phyloP scores from a whole-genome alignment of 2,329 filamentous ascomycete genomes.

The Trichoderma arundinaceum region DNA sequence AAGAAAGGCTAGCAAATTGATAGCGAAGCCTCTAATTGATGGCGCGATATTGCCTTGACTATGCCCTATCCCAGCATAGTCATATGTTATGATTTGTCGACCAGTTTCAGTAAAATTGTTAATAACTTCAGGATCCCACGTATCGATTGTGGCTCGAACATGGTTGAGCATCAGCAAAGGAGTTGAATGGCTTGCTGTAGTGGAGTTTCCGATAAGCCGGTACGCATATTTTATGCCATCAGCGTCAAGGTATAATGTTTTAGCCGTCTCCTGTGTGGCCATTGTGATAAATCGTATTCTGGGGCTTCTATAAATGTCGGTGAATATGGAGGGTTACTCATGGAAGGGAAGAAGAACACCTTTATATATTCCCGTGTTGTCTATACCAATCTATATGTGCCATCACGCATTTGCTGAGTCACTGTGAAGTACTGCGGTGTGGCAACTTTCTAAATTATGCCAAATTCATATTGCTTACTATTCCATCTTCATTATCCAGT shows the following conservation, averaged over 20 bases:
- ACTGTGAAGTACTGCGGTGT: too few relatives aligned
- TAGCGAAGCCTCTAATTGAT: conserved; percentile 7
- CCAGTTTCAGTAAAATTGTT: conserved; percentile 57
- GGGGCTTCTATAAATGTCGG: background rate
- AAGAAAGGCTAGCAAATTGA: conserved; percentile 16
- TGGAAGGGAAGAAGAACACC: background rate
- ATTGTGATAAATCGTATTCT: conserved; percentile 33
- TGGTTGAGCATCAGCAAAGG: conserved; percentile 38
- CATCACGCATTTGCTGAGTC: too few relatives aligned
- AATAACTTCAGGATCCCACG: conserved; percentile 50
- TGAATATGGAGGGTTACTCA: background rate
- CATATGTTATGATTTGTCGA: conserved; percentile 43
- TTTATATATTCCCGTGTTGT: background rate
- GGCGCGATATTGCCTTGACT: conserved; percentile 6
- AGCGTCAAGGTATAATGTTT: conserved; percentile 40
- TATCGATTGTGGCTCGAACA: conserved; percentile 41
- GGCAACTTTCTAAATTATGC: too few relatives aligned
- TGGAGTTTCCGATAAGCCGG: conserved; percentile 40
- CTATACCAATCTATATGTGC: background rate
- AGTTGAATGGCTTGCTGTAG: conserved; percentile 41
- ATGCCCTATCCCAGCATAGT: conserved; percentile 33
- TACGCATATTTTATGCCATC: conserved; percentile 43
- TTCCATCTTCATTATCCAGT: too few relatives aligned
- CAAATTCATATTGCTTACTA: too few relatives aligned
- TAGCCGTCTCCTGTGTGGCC: conserved; percentile 42